Percentiles rank a stretch among this genome's conserved stretches.
phyloP scores from a whole-genome alignment of 1,284 basidiomycete species.

The Leccinum proximum region DNA sequence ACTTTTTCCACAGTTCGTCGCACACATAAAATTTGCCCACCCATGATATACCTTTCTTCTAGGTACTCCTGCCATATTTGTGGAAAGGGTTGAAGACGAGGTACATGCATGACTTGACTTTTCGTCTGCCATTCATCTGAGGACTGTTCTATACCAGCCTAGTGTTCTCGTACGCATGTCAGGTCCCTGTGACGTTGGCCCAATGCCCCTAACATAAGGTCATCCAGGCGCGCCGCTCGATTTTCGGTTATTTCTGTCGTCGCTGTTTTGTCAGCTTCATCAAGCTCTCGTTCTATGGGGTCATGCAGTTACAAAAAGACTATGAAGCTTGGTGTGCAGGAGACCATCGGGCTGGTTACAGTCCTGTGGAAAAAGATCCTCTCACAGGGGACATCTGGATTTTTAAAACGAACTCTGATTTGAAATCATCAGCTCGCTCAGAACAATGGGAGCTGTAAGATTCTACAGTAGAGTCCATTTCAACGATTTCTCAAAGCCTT shows the following conservation, averaged over 20 bases:
- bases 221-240: constrained; percentile 53
- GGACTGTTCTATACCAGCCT: constrained; percentile 15
- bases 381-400: constrained; percentile 58
- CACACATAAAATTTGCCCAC: not conserved
- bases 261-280: constrained; percentile 69
- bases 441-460: constrained; percentile 60
- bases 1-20: constrained; percentile 59
- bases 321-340: constrained; percentile 63
- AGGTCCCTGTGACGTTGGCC: not conserved
- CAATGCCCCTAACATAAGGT: not conserved
- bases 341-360: constrained; percentile 43
- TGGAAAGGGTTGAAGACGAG: constrained; percentile 49
- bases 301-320: constrained; percentile 58
- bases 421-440: constrained; percentile 58
- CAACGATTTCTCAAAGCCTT: constrained; percentile 1
- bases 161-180: constrained; percentile 27
- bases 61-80: constrained; percentile 52
- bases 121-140: constrained; percentile 5
- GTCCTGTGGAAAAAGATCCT: constrained; percentile 50
- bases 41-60: constrained; percentile 8
- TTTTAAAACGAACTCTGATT: constrained; percentile 64
- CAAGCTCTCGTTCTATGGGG: constrained; percentile 71
- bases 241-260: constrained; percentile 77
- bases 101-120: constrained; percentile 25
- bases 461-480: not conserved